Evolutionary conservation across 2,329 filamentous ascomycete species (phyloP).

Genomic region (Daldinia eschscholtzii): DNA sequence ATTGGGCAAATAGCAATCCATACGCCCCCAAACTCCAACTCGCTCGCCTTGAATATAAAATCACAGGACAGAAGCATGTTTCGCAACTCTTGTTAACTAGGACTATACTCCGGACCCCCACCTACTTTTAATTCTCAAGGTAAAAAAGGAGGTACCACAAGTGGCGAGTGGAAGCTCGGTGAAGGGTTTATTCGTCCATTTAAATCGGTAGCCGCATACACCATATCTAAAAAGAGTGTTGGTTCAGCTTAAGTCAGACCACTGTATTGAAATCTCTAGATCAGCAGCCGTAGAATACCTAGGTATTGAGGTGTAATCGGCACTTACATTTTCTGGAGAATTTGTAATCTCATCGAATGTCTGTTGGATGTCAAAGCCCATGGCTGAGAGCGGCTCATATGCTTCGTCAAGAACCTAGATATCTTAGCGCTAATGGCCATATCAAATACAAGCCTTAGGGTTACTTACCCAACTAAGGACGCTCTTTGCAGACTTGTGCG

Average conservation of each 20-base stretch:
- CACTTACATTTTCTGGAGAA: slow-evolving; percentile 53
- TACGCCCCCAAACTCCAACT: slow-evolving; percentile 28
- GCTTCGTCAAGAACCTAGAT: slow-evolving; percentile 52
- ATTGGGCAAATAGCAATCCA: slow-evolving; percentile 32
- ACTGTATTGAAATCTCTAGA: slow-evolving; percentile 37
- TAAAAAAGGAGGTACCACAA: slow-evolving; percentile 18
- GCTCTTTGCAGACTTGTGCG: slow-evolving; percentile 78
- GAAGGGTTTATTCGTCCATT: slow-evolving; percentile 30
- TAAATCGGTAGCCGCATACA: slow-evolving; percentile 14
- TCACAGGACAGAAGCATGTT: slow-evolving; percentile 25
- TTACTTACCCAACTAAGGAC: slow-evolving; percentile 82
- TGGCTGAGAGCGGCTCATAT: slow-evolving; percentile 50
- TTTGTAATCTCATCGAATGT: slow-evolving; percentile 54
- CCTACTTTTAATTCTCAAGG: slow-evolving; percentile 19
- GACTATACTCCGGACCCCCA: slow-evolving; percentile 24
- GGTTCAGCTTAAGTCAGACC: slow-evolving; percentile 46
- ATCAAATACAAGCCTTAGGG: slow-evolving; percentile 7
- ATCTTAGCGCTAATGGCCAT: slow-evolving; percentile 37
- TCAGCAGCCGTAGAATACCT: slow-evolving; percentile 33
- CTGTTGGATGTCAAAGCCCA: slow-evolving; percentile 54
- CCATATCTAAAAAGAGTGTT: slow-evolving; percentile 19
- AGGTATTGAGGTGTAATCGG: slow-evolving; percentile 5
- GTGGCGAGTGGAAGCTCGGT: slow-evolving; percentile 20
- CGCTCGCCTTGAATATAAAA: slow-evolving; percentile 35
- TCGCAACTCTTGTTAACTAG: slow-evolving; percentile 26